Evolutionary conservation across 768 basidiomycete genomes (phyloP), one percentile per base, ranked within the genome.

Genomic region (Obba rivulosa): DNA sequence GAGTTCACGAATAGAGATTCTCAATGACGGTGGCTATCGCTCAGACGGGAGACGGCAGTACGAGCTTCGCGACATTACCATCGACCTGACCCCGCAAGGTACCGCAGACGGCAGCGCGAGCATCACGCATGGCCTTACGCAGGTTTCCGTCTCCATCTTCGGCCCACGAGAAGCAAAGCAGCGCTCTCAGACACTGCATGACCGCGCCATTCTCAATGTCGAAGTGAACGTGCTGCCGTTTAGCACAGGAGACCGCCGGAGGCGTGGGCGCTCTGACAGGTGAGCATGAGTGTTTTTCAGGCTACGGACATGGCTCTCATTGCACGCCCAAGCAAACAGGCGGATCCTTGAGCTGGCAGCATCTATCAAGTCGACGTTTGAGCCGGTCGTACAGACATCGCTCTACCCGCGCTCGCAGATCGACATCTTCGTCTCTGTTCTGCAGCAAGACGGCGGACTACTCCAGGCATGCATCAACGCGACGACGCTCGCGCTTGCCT

Each of bases 331-430:
- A 38, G 46, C 21, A 38, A 41, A 28, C 56, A 95, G 94, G 67
- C 91, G 92, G 14, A 76, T 90, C 53, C 72, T 88, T 52, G 96
- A 99, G 68, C 74, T 96, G 54, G 88, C 86, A 10, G 75, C 90
- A 2, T 81, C 85, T 20, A 83, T 98, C 53, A 89, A 91, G 69
- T 84, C 90, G 24, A 98, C 96, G 0, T 98, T 99, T 62, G 95
- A 98, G 62, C 92, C 94, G 36, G 92, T 95, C 47, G 80, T 99
- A 20, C 88, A 92, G 63, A 87, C 88, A 7, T 78, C 77, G 51
- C 78, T 99, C 41, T 97, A 96, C 68, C 95, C 95, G 18, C 84
- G 96, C 42, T 89, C 89, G 23, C 56, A 93, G 64, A 96, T 99
- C 64, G 91, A 95, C 68, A 84, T 99, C 51, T 89, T 84, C 66